Evolutionary conservation across 2,329 filamentous ascomycete genomes (phyloP).

Genomic region (Fusarium staphyleae): DNA sequence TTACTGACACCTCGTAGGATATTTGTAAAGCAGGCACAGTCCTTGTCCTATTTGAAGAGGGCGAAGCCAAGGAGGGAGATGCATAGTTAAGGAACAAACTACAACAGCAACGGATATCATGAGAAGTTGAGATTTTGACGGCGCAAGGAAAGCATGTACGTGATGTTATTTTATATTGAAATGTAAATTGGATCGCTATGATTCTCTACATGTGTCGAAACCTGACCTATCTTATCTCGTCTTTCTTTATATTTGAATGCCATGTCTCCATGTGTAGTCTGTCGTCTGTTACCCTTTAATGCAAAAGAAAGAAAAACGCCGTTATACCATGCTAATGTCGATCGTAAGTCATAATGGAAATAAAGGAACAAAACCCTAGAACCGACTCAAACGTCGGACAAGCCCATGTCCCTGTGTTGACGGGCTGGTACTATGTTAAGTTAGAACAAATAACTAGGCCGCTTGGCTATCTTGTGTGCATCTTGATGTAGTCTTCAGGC

Average conservation of each 20-base stretch:
- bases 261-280: background rate
- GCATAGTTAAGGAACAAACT: no score
- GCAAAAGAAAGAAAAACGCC: conserved; percentile 13
- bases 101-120: conserved; percentile 16
- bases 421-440: background rate
- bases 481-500: conserved; percentile 45
- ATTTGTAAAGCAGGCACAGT: conserved; percentile 81
- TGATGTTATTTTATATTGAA: conserved; percentile 17
- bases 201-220: background rate
- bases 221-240: no score
- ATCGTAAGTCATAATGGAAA: background rate
- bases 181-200: conserved; percentile 8
- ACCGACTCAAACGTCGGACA: background rate
- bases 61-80: conserved; percentile 42
- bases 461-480: conserved; percentile 41
- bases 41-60: conserved; percentile 74
- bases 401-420: conserved; percentile 7
- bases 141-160: conserved; percentile 22
- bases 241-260: background rate
- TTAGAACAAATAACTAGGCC: background rate
- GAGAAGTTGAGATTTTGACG: conserved; percentile 16
- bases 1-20: conserved; percentile 57
- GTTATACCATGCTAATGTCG: conserved; percentile 5
- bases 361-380: conserved; percentile 4
- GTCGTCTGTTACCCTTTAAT: background rate